Conservation (phyloP, 495 filamentous ascomycete genomes). For the Penicillium verhagenii region DNA sequence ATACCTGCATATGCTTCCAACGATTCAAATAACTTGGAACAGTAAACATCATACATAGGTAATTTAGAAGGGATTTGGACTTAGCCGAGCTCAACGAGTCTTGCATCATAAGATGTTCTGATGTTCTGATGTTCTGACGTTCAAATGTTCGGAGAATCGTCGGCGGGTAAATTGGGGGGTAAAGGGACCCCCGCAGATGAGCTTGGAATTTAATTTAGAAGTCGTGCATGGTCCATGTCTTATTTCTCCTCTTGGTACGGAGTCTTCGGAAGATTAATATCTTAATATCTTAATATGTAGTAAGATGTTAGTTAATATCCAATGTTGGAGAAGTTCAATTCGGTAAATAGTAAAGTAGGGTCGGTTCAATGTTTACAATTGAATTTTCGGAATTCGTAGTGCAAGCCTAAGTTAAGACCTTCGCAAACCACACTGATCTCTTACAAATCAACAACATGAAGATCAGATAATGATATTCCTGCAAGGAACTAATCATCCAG, state of each 20-base stretch:
- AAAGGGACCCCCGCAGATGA: constrained; percentile 14
- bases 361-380: background rate
- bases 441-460: background rate
- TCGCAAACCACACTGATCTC: too few species aligned
- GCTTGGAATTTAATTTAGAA: background rate
- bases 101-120: constrained; percentile 14
- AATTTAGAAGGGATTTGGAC: background rate
- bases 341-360: background rate
- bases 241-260: background rate
- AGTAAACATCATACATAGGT: too few species aligned
- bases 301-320: background rate
- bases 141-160: constrained; percentile 23
- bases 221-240: background rate
- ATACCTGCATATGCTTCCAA: too few species aligned
- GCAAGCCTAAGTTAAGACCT: too few species aligned
- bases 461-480: background rate
- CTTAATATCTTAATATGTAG: background rate
- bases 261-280: background rate
- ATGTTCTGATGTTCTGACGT: too few species aligned
- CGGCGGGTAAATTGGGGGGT: constrained; percentile 22
- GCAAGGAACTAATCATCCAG: constrained; percentile 1
- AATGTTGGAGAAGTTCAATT: background rate
- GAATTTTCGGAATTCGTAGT: too few species aligned
- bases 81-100: constrained; percentile 5
- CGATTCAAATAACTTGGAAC: too few species aligned